phyloP scores from a whole-genome alignment of 768 basidiomycete species.

The Boletus sensibilis region DNA sequence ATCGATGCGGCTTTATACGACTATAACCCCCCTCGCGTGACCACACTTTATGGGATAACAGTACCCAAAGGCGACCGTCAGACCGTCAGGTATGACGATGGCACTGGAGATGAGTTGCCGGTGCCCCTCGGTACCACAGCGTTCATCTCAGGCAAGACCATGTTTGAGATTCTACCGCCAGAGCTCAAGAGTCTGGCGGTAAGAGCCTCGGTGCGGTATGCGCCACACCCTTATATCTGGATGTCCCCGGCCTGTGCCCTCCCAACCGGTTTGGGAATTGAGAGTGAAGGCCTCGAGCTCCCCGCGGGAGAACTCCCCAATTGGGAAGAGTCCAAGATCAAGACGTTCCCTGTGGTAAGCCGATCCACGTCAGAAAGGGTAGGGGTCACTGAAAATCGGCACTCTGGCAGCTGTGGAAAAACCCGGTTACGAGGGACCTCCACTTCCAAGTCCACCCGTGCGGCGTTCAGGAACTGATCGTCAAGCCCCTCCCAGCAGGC shows the following conservation, averaged over 20 bases:
- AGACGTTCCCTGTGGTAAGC: slow-evolving; percentile 64
- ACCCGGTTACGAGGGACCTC: slow-evolving; percentile 75
- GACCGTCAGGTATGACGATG: slow-evolving; percentile 77
- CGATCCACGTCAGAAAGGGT: not conserved
- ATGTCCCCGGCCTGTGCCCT: slow-evolving; percentile 75
- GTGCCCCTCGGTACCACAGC: slow-evolving; percentile 89
- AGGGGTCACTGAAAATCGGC: not conserved
- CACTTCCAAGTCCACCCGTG: slow-evolving; percentile 93
- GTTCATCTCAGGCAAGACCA: slow-evolving; percentile 76
- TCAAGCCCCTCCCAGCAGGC: slow-evolving; percentile 68
- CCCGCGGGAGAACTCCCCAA: slow-evolving; percentile 63
- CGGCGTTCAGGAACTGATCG: slow-evolving; percentile 60
- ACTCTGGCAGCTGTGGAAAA: slow-evolving; percentile 78
- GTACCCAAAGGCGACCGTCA: slow-evolving; percentile 69
- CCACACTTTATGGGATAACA: slow-evolving; percentile 75
- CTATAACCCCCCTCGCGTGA: slow-evolving; percentile 76
- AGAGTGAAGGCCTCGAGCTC: slow-evolving; percentile 72
- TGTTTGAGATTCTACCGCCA: slow-evolving; percentile 75
- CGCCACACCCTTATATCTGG: slow-evolving; percentile 89
- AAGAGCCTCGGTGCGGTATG: slow-evolving; percentile 69
- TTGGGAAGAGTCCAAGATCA: slow-evolving; percentile 76
- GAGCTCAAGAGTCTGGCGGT: slow-evolving; percentile 80
- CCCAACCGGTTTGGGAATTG: slow-evolving; percentile 81
- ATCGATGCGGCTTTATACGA: slow-evolving; percentile 87
- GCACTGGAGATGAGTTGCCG: slow-evolving; percentile 75